These are phyloP conservation scores for Blastobotrys terrestris DNA, from an alignment of 805 yeast genomes.

Conservation along the genomic window DNA sequence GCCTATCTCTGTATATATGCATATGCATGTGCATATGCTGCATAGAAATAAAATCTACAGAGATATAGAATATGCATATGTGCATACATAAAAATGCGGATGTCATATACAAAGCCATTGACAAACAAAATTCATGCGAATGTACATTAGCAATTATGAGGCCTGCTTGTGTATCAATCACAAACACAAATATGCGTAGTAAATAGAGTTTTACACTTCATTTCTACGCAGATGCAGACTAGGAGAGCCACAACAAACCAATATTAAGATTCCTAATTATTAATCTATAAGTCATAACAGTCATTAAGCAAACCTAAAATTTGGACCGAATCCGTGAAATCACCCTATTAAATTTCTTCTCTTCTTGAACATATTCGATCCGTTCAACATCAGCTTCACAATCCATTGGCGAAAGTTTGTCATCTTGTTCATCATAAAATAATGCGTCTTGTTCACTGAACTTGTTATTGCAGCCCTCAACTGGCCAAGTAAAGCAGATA, in stretches of 20 bases:
- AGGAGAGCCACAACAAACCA: too few species aligned
- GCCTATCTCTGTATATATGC: neutral
- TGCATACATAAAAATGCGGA: constrained; percentile 34
- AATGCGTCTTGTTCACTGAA: constrained; percentile 13
- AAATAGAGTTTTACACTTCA: too few species aligned
- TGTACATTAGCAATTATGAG: too few species aligned
- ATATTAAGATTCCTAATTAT: too few species aligned
- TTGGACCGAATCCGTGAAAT: neutral
- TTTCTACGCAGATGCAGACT: neutral
- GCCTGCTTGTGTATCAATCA: too few species aligned
- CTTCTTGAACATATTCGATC: neutral
- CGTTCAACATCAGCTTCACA: neutral
- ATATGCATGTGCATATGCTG: neutral
- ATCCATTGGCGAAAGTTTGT: constrained; percentile 1
- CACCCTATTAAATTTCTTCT: neutral
- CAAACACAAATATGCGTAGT: too few species aligned
- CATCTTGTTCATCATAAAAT: constrained; percentile 9
- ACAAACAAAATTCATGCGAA: too few species aligned
- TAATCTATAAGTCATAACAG: neutral
- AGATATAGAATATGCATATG: neutral
- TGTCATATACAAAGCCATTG: constrained; percentile 39
- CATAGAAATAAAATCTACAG: neutral
- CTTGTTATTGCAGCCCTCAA: constrained; percentile 13
- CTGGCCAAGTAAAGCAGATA: constrained; percentile 32
- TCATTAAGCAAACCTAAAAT: neutral